Conservation (phyloP, 495 filamentous ascomycete species). For the Penicillium parvum region DNA sequence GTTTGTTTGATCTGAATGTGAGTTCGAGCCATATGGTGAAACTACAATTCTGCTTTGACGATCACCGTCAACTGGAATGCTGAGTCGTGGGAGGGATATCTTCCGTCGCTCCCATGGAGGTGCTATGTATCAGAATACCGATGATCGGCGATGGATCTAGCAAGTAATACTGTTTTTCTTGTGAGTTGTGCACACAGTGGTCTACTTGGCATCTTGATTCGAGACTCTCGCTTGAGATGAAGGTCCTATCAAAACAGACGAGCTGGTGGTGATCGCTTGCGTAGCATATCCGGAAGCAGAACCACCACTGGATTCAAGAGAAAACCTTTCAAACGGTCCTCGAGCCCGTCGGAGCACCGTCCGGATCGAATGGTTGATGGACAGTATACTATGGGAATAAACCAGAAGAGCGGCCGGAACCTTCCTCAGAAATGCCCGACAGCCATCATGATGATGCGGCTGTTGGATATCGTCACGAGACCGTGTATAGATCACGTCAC, state of each 20-base stretch:
- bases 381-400: too few relatives aligned
- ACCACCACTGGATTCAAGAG: not conserved
- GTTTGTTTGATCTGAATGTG: too few relatives aligned
- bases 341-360: constrained; percentile 10
- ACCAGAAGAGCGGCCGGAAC: not conserved
- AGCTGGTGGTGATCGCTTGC: constrained; percentile 4
- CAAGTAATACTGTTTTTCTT: not conserved
- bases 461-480: not conserved
- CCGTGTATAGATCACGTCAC: constrained; percentile 13
- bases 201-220: not conserved
- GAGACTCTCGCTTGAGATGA: not conserved
- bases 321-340: constrained; percentile 1
- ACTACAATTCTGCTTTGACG: too few relatives aligned
- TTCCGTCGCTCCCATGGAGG: constrained; percentile 3
- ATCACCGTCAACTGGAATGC: constrained; percentile 12
- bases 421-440: not conserved
- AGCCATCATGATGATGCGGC: constrained; percentile 16
- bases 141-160: constrained; percentile 7
- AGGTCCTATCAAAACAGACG: not conserved
- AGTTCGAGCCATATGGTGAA: too few relatives aligned
- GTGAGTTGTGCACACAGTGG: not conserved
- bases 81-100: constrained; percentile 4
- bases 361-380: not conserved
- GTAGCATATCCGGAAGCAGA: constrained; percentile 7
- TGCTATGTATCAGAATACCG: constrained; percentile 3